phyloP scores from a whole-genome alignment of 176 grass and related monocot genomes.

The Panicum miliaceum region DNA sequence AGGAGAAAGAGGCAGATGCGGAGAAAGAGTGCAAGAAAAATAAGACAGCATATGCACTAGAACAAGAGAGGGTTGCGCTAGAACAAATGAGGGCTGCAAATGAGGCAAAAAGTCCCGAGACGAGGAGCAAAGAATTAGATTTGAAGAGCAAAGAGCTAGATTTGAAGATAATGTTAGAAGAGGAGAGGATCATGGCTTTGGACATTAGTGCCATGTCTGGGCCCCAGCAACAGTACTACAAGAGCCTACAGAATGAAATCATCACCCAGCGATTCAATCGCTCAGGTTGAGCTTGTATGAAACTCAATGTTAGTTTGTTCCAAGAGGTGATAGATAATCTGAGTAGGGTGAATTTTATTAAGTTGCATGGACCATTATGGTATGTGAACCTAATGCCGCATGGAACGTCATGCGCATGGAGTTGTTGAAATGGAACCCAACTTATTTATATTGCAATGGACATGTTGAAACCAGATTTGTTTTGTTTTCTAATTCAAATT shows the following conservation, averaged over 20 bases:
- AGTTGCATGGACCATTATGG: neutral
- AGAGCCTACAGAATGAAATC: conserved; percentile 28
- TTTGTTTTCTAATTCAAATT: neutral
- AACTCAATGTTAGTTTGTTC: neutral
- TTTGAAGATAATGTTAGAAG: conserved; percentile 34
- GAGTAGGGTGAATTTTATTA: neutral
- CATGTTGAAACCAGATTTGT: neutral
- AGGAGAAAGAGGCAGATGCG: neutral
- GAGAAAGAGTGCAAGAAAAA: neutral
- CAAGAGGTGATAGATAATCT: no score
- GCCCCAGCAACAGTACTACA: conserved; percentile 29
- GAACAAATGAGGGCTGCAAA: conserved; percentile 31
- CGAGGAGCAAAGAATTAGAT: conserved; percentile 32
- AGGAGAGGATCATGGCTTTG: conserved; percentile 33
- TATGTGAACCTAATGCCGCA: neutral
- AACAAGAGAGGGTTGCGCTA: conserved; percentile 14
- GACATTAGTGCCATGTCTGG: conserved; percentile 12
- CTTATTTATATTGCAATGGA: neutral
- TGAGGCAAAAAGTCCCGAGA: conserved; percentile 15
- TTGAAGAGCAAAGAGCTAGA: conserved; percentile 38
- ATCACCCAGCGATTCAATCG: conserved; percentile 9
- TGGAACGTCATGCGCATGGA: neutral
- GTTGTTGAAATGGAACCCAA: neutral
- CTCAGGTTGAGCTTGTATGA: neutral
- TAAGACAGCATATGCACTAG: neutral